These are phyloP conservation scores for Xylaria multiplex DNA, from an alignment of 2,329 filamentous ascomycete species.

Conservation along the genomic window DNA sequence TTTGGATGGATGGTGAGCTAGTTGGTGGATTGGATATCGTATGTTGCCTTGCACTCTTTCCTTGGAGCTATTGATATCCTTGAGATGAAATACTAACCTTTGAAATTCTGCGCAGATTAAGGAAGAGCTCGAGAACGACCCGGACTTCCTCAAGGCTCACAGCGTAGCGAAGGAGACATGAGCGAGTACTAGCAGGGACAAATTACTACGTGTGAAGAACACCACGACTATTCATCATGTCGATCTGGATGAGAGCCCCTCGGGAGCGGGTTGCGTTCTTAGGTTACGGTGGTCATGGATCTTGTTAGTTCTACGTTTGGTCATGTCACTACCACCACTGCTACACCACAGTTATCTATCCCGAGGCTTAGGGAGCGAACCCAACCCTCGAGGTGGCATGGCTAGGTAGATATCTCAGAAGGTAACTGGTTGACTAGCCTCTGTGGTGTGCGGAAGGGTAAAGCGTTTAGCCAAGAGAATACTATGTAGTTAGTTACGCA, in stretches of 20 bases:
- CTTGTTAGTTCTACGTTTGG: background rate
- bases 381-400: background rate
- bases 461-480: background rate
- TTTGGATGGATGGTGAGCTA: constrained; percentile 91
- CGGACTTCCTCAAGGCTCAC: constrained; percentile 83
- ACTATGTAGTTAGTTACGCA: background rate
- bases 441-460: constrained; percentile 2
- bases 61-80: background rate
- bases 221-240: constrained; percentile 8
- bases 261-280: constrained; percentile 8
- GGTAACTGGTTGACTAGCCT: background rate
- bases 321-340: background rate
- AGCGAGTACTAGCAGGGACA: background rate
- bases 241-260: background rate
- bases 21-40: constrained; percentile 97
- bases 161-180: constrained; percentile 57
- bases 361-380: background rate
- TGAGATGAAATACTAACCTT: background rate
- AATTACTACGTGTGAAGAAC: background rate
- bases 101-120: constrained; percentile 71
- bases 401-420: background rate
- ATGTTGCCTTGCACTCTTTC: constrained; percentile 54
- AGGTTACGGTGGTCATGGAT: background rate
- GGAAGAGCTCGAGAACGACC: constrained; percentile 87
- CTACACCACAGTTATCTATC: background rate